These are phyloP conservation scores for Kuraishia molischiana DNA, from an alignment of 805 yeast genomes.

Conservation along the genomic window DNA sequence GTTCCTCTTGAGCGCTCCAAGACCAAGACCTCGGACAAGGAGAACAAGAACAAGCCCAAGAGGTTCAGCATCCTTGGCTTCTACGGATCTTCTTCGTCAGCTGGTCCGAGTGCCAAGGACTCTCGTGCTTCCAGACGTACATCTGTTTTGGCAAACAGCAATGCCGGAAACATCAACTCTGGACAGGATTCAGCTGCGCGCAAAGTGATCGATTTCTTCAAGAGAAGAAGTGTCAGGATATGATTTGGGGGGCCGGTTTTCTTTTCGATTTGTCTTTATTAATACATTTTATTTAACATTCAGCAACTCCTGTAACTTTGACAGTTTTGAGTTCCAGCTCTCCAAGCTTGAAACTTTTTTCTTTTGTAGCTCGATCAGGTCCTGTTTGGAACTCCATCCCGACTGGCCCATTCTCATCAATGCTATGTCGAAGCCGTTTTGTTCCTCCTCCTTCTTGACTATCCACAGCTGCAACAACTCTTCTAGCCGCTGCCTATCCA, in stretches of 20 bases:
- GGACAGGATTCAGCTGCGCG: constrained; percentile 63
- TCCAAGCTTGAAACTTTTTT: neutral
- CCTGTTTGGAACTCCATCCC: neutral
- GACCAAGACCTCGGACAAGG: constrained; percentile 8
- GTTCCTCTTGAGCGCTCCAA: neutral
- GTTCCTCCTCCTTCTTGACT: neutral
- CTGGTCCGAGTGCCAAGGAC: constrained; percentile 6
- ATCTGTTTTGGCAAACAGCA: constrained; percentile 6
- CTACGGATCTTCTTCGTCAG: constrained; percentile 24
- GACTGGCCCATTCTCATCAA: neutral
- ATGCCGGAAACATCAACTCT: constrained; percentile 24
- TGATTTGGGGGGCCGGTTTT: too few relatives aligned
- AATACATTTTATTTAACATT: too few relatives aligned
- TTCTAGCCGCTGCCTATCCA: neutral
- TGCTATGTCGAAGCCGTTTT: neutral
- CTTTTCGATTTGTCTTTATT: too few relatives aligned
- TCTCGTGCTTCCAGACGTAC: neutral
- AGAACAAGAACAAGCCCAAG: constrained; percentile 21
- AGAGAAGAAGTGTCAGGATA: constrained; percentile 45
- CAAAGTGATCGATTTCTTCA: constrained; percentile 70
- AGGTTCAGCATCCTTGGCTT: constrained; percentile 33
- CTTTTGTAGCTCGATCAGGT: neutral
- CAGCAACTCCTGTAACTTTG: neutral
- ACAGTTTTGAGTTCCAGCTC: neutral
- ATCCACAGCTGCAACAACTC: neutral